phyloP scores from a whole-genome alignment of 352 stramenopile species.

The Phytophthora niederhauseri region DNA sequence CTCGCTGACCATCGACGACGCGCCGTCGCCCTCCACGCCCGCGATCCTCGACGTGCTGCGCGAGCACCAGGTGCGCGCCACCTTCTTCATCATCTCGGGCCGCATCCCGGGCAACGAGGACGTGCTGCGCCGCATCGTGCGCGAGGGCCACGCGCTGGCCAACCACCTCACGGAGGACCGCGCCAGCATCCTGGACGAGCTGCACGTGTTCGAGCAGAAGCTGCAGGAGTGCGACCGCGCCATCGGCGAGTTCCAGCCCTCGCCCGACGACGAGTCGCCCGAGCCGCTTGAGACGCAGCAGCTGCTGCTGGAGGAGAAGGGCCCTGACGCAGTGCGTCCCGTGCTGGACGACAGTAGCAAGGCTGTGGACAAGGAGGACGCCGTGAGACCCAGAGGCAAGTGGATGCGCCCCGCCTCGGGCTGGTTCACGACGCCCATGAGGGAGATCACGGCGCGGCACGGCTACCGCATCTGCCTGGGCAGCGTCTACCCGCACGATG shows the following conservation, averaged over 20 bases:
- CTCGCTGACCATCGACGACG: conserved; percentile 84
- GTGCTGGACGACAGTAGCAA: conserved; percentile 1
- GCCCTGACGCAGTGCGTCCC: not conserved
- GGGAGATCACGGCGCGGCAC: conserved; percentile 67
- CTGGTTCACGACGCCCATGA: conserved; percentile 87
- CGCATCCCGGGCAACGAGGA: conserved; percentile 73
- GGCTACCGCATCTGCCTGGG: conserved; percentile 88
- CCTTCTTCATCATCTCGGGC: conserved; percentile 88
- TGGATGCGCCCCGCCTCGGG: conserved; percentile 85
- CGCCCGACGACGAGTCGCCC: not conserved
- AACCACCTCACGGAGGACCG: conserved; percentile 87
- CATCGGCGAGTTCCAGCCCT: conserved; percentile 53
- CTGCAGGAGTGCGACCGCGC: conserved; percentile 76
- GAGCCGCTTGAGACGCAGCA: conserved; percentile 25
- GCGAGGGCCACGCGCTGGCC: conserved; percentile 75
- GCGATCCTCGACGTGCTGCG: conserved; percentile 78
- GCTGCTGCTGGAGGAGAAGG: conserved; percentile 31
- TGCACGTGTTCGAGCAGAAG: conserved; percentile 86
- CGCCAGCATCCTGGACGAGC: conserved; percentile 77
- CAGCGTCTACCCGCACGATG: conserved; percentile 88
- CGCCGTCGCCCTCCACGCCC: conserved; percentile 63
- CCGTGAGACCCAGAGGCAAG: conserved; percentile 28
- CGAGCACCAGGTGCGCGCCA: conserved; percentile 67
- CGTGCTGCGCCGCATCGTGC: conserved; percentile 72
- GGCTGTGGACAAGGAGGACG: not conserved